Conservation (phyloP, 1,139 yeast genomes). For the Lodderomyces elongisporus region DNA sequence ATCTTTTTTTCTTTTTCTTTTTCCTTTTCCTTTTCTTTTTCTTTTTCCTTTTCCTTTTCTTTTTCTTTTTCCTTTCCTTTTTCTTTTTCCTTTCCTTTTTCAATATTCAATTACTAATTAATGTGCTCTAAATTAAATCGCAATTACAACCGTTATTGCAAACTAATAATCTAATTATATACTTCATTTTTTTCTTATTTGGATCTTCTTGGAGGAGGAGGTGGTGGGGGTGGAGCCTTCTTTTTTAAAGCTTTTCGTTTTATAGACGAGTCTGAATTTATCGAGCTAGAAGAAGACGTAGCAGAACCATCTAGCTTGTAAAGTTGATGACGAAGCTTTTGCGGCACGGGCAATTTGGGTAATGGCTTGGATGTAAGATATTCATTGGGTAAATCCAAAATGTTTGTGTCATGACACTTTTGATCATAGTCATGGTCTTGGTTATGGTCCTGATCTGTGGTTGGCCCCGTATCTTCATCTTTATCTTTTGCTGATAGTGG, state of each 20-base stretch:
- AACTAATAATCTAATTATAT: too few species aligned
- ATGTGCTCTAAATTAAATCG: too few species aligned
- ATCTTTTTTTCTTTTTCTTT: not conserved
- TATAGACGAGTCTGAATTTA: slow-evolving; percentile 20
- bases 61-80: too few species aligned
- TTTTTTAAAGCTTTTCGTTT: slow-evolving; percentile 28
- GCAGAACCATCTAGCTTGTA: slow-evolving; percentile 2
- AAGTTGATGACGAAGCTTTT: slow-evolving; percentile 4
- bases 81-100: too few species aligned
- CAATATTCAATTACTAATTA: too few species aligned
- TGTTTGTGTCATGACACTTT: slow-evolving; percentile 13
- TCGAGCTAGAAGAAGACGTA: slow-evolving; percentile 14
- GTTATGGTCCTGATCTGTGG: not conserved
- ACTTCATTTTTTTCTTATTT: not conserved
- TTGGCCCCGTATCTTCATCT: too few species aligned
- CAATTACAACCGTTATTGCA: too few species aligned
- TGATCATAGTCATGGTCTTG: too few species aligned
- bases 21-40: slow-evolving; percentile 3
- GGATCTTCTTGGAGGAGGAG: slow-evolving; percentile 18
- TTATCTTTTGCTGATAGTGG: too few species aligned
- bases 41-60: too few species aligned
- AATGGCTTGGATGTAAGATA: slow-evolving; percentile 20
- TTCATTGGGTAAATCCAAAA: slow-evolving; percentile 34
- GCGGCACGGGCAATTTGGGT: slow-evolving; percentile 13
- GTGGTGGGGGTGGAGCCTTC: slow-evolving; percentile 43